These are phyloP conservation scores for Plasmopara viticola DNA, from an alignment of 352 stramenopile species.

Conservation along the genomic window DNA sequence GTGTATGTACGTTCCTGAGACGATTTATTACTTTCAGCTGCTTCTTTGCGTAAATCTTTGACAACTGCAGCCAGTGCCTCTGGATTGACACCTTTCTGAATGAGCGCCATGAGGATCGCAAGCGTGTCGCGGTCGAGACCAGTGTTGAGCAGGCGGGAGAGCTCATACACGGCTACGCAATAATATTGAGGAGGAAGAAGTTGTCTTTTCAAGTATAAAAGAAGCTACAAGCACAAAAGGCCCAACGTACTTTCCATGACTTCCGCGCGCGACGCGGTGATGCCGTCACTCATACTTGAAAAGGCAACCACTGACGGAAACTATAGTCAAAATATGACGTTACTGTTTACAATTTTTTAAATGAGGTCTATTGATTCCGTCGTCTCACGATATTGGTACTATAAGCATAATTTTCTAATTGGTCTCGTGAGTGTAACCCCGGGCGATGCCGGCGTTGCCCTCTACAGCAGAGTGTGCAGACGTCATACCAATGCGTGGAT, in stretches of 20 bases:
- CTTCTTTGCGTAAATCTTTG: constrained; percentile 84
- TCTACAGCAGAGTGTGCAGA: constrained; percentile 67
- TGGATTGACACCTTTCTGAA: constrained; percentile 87
- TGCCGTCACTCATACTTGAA: constrained; percentile 25
- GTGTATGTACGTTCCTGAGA: constrained; percentile 31
- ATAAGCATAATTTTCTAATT: constrained; percentile 9
- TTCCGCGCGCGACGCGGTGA: constrained; percentile 42
- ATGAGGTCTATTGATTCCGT: too few relatives aligned
- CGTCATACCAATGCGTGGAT: constrained; percentile 77
- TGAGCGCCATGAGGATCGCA: constrained; percentile 79
- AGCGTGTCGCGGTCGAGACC: constrained; percentile 86
- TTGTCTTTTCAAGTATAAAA: too few relatives aligned
- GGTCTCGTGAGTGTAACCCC: constrained; percentile 65
- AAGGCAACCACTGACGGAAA: too few relatives aligned
- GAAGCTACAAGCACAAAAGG: neutral
- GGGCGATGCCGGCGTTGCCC: constrained; percentile 67
- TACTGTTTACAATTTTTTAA: too few relatives aligned
- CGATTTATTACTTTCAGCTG: constrained; percentile 23
- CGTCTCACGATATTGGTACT: too few relatives aligned
- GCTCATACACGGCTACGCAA: constrained; percentile 76
- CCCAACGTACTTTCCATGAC: constrained; percentile 48
- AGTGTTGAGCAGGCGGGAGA: constrained; percentile 87
- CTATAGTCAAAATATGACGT: too few relatives aligned
- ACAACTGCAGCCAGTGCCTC: constrained; percentile 85
- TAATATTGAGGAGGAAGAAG: too few relatives aligned